phyloP scores from a whole-genome alignment of 2,329 filamentous ascomycete genomes.

The Zelopaecilomyces penicillatus region DNA sequence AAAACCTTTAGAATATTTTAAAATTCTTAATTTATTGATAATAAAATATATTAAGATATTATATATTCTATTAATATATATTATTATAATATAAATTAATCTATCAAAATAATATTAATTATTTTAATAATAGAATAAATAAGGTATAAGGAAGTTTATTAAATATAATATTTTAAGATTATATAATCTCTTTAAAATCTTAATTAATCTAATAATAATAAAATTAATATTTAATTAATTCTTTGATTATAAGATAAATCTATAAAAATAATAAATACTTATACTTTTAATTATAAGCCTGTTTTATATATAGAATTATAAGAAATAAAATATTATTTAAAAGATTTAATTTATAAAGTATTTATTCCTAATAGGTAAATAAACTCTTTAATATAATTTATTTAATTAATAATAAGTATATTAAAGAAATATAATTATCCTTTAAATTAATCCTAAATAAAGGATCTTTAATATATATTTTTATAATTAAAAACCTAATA shows the following conservation, averaged over 20 bases:
- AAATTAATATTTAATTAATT: background rate
- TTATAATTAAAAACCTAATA: background rate
- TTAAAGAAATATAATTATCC: background rate
- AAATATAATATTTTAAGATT: background rate
- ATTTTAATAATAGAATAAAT: slow-evolving; percentile 1
- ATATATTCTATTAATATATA: too few species aligned
- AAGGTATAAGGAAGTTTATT: background rate
- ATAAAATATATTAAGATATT: too few species aligned
- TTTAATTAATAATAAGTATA: background rate
- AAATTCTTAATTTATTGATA: too few species aligned
- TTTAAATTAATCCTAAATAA: too few species aligned
- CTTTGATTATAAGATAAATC: background rate
- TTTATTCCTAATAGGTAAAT: background rate
- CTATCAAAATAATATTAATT: background rate
- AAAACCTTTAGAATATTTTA: too few species aligned
- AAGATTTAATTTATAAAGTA: background rate
- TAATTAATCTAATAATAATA: background rate
- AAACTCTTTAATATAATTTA: background rate
- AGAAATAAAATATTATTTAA: background rate
- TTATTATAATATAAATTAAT: slow-evolving; percentile 1
- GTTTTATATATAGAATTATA: background rate
- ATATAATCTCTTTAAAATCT: background rate
- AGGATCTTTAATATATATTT: too few species aligned
- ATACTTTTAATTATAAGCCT: too few species aligned
- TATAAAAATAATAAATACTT: background rate